phyloP scores from a whole-genome alignment of 257 asterid genomes.

The Dorcoceras hygrometricum region DNA sequence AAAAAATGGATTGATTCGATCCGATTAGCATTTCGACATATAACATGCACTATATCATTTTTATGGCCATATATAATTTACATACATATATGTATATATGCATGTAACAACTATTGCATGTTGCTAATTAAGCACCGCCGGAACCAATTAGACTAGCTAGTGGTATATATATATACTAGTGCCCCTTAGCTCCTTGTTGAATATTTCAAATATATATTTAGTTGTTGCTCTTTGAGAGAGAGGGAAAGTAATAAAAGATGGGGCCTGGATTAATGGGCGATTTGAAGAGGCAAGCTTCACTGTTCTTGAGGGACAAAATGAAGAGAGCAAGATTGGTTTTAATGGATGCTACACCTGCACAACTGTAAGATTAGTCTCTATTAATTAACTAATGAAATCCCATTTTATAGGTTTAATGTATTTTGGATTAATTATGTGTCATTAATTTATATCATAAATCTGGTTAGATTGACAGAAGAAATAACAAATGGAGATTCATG shows the following conservation, averaged over 20 bases:
- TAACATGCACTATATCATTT: too few relatives aligned
- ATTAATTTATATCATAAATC: too few relatives aligned
- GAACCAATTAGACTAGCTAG: not conserved
- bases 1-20: too few relatives aligned
- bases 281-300: constrained; percentile 78
- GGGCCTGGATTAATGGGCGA: constrained; percentile 54
- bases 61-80: too few relatives aligned
- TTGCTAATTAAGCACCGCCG: not conserved
- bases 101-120: not conserved
- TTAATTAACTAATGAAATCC: not conserved
- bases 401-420: too few relatives aligned
- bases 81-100: not conserved
- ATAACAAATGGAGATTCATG: constrained; percentile 59
- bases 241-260: constrained; percentile 19
- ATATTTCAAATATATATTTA: too few relatives aligned
- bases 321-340: constrained; percentile 76
- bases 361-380: constrained; percentile 45
- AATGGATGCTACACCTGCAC: constrained; percentile 67
- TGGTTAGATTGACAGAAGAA: constrained; percentile 69
- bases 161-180: not conserved
- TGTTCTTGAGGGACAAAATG: constrained; percentile 78
- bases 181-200: not conserved
- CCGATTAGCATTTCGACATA: too few relatives aligned
- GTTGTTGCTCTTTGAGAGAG: not conserved
- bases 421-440: not conserved